Percentiles rank a stretch among this genome's conserved stretches.
These are phyloP conservation scores for Diplodia seriata DNA, from an alignment of 2,329 filamentous ascomycete species.

Conservation along the genomic window DNA sequence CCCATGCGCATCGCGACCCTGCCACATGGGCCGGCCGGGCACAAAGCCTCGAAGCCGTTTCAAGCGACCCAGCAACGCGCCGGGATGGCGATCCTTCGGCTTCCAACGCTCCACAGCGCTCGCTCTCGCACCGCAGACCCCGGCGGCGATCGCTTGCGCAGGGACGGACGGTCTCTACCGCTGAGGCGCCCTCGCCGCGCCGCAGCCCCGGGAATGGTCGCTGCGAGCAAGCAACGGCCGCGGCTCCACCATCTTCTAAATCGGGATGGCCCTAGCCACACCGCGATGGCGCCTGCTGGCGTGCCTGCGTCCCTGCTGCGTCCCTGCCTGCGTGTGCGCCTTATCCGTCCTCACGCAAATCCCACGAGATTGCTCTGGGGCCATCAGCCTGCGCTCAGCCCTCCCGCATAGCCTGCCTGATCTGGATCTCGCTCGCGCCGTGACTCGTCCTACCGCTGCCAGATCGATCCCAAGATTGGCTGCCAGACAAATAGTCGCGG, in stretches of 20 bases:
- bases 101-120: constrained; percentile 23
- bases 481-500: constrained; percentile 25
- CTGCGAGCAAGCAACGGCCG: constrained; percentile 21
- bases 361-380: constrained; percentile 24
- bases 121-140: constrained; percentile 26
- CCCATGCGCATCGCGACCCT: background rate
- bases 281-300: constrained; percentile 1
- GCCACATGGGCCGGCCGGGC: constrained; percentile 14
- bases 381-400: constrained; percentile 30
- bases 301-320: constrained; percentile 13
- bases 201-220: constrained; percentile 14
- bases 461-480: constrained; percentile 21
- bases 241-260: constrained; percentile 32
- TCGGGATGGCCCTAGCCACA: constrained; percentile 28
- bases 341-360: constrained; percentile 29
- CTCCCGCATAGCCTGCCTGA: constrained; percentile 26
- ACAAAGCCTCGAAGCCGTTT: constrained; percentile 13
- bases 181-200: constrained; percentile 26
- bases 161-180: constrained; percentile 30
- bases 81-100: constrained; percentile 25
- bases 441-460: constrained; percentile 26
- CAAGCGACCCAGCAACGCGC: constrained; percentile 13
- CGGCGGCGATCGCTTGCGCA: constrained; percentile 28
- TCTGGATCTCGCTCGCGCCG: constrained; percentile 2
- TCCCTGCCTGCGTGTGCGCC: constrained; percentile 23